Percentiles rank a stretch among this genome's conserved stretches.
Conservation (phyloP, 129 eudicot genomes). For the Centaurea solstitialis region DNA sequence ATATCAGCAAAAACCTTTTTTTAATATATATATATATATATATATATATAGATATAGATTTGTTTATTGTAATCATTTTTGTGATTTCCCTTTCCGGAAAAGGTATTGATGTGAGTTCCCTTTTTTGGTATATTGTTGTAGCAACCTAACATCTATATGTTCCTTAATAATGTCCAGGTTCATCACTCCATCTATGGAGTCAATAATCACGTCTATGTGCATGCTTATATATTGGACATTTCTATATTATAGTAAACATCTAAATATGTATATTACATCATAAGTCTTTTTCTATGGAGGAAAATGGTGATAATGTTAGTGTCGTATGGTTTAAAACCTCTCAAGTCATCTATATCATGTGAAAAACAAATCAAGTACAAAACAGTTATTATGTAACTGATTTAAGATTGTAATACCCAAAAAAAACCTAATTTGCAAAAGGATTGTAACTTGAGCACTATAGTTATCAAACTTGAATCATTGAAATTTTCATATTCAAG, state of each 20-base stretch:
- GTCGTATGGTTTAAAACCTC: neutral
- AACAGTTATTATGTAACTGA: neutral
- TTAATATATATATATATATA: too few relatives aligned
- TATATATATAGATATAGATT: too few relatives aligned
- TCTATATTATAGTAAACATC: neutral
- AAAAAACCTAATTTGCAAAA: neutral
- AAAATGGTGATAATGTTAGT: neutral
- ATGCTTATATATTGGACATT: neutral
- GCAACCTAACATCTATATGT: neutral
- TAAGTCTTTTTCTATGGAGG: neutral
- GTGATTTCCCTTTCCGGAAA: neutral
- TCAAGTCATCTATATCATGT: neutral
- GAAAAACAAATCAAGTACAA: neutral
- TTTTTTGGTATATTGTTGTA: neutral
- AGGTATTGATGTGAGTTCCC: neutral
- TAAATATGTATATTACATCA: too few relatives aligned
- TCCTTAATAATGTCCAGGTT: conserved; percentile 21
- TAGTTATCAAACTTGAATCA: neutral
- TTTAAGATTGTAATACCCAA: neutral
- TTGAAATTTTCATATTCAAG: neutral
- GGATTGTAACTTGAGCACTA: neutral
- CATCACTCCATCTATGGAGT: conserved; percentile 20
- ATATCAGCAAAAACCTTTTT: too few relatives aligned
- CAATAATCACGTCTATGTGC: conserved; percentile 9
- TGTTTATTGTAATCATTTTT: too few relatives aligned